These are phyloP conservation scores for Aspergillus ruber DNA, from an alignment of 2,329 filamentous ascomycete species.

Conservation along the genomic window DNA sequence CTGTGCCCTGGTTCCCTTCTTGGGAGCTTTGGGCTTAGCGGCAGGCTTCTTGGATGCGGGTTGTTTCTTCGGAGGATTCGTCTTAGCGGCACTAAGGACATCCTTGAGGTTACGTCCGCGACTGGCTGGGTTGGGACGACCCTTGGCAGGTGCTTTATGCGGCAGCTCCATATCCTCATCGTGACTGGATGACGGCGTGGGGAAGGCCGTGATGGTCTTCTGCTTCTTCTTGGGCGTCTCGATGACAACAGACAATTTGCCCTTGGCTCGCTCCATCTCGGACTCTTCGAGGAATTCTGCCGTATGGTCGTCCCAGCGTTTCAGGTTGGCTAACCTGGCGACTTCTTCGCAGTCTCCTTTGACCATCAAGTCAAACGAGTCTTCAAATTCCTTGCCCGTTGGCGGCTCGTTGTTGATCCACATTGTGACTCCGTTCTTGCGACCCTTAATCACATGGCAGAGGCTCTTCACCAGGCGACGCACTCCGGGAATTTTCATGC, in stretches of 20 bases:
- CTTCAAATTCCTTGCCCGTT: slow-evolving; percentile 73
- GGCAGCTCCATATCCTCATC: slow-evolving; percentile 23
- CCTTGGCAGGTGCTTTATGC: slow-evolving; percentile 14
- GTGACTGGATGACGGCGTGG: slow-evolving; percentile 40
- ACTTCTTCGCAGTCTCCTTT: slow-evolving; percentile 83
- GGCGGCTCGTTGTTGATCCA: slow-evolving; percentile 94
- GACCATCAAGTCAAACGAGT: slow-evolving; percentile 89
- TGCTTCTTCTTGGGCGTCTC: slow-evolving; percentile 32
- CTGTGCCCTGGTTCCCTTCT: slow-evolving; percentile 12
- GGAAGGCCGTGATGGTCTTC: slow-evolving; percentile 27
- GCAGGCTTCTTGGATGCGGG: slow-evolving; percentile 12
- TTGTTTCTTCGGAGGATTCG: slow-evolving; percentile 15
- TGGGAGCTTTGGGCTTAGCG: slow-evolving; percentile 11
- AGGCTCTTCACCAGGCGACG: slow-evolving; percentile 83
- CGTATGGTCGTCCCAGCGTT: slow-evolving; percentile 49
- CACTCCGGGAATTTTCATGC: slow-evolving; percentile 89
- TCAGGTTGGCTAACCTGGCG: slow-evolving; percentile 62
- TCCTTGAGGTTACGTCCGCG: slow-evolving; percentile 22
- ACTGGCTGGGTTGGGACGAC: slow-evolving; percentile 24
- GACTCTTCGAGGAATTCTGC: slow-evolving; percentile 38
- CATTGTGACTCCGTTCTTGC: slow-evolving; percentile 71
- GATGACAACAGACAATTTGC: slow-evolving; percentile 36
- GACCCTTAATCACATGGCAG: slow-evolving; percentile 76
- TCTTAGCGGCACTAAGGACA: slow-evolving; percentile 15
- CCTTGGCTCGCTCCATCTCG: slow-evolving; percentile 38